Conservation (phyloP, 108 stramenopile species). For the Schizochytrium sp. region DNA sequence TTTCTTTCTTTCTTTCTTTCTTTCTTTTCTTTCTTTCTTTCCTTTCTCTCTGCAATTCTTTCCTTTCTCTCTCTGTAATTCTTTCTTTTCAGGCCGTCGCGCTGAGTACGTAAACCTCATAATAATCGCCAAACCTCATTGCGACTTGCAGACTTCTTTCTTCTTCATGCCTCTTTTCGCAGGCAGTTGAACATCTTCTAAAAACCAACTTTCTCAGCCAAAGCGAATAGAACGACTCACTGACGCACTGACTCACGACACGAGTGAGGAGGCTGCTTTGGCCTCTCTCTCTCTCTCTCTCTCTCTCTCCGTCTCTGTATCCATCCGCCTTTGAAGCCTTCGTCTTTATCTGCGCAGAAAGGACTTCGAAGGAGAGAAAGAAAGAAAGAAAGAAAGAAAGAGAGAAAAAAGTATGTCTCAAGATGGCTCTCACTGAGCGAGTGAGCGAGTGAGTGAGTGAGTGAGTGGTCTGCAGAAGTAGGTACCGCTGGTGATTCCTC, state of each 20-base stretch:
- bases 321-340: background rate
- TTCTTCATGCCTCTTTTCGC: no score
- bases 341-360: no score
- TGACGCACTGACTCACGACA: background rate
- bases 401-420: background rate
- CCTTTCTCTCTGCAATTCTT: background rate
- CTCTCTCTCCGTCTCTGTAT: background rate
- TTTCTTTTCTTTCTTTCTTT: background rate
- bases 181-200: no score
- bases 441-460: background rate
- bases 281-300: background rate
- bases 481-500: no score
- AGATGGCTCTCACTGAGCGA: background rate
- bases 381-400: background rate
- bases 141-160: no score
- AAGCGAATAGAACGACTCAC: no score
- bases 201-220: no score
- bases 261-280: background rate
- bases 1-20: background rate
- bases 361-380: background rate
- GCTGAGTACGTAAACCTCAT: background rate
- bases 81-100: background rate
- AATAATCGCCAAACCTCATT: no score
- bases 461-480: background rate
- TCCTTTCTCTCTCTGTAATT: background rate